Evolutionary conservation across 2,329 filamentous ascomycete genomes (phyloP).

Genomic region (Periconia sp.): DNA sequence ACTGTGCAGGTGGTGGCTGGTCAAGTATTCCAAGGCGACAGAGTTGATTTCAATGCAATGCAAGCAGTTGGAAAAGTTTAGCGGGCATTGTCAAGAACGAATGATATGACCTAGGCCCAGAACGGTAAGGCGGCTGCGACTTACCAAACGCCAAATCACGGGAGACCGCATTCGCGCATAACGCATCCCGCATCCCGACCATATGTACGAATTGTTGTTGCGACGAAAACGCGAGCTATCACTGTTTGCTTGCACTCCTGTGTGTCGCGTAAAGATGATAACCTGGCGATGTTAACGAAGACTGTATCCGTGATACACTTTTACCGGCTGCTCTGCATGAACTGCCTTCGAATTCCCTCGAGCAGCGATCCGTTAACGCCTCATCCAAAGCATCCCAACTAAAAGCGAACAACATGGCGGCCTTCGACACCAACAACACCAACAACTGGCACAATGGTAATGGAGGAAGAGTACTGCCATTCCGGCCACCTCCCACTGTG

Average conservation of each 20-base stretch:
- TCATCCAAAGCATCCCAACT: neutral
- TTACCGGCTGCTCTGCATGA: neutral
- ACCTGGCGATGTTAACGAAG: neutral
- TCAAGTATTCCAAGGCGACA: neutral
- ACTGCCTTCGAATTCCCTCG: neutral
- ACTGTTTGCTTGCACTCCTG: neutral
- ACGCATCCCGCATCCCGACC: too few relatives aligned
- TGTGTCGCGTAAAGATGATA: neutral
- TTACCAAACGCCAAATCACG: neutral
- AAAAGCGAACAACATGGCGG: constrained; percentile 24
- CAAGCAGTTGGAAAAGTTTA: constrained; percentile 5
- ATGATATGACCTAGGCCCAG: constrained; percentile 1
- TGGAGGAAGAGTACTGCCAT: constrained; percentile 35
- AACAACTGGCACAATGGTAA: constrained; percentile 35
- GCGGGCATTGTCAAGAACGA: constrained; percentile 3
- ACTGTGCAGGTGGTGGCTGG: neutral
- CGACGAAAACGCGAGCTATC: neutral
- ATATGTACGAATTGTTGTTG: neutral
- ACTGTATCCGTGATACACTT: neutral
- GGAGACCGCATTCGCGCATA: neutral
- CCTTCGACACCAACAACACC: constrained; percentile 20
- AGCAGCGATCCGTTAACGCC: neutral
- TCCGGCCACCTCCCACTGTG: constrained; percentile 53
- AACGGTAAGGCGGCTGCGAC: too few relatives aligned
- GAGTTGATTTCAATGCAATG: neutral